phyloP scores from a whole-genome alignment of 129 eudicot genomes.

The Tanacetum coccineum region DNA sequence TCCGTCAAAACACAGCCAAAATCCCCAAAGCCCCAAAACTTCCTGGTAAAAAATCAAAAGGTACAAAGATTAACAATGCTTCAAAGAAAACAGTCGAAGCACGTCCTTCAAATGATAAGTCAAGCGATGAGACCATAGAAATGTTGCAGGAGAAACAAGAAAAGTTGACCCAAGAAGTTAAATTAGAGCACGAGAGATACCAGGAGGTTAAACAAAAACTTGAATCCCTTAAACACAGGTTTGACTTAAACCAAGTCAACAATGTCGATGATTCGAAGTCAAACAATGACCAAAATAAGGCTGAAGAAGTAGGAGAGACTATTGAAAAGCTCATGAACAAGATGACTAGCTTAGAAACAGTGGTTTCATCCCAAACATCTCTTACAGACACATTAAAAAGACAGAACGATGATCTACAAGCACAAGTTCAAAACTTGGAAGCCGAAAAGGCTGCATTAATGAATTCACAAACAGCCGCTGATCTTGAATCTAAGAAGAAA shows the following conservation, averaged over 20 bases:
- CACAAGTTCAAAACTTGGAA: constrained; percentile 58
- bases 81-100: constrained; percentile 31
- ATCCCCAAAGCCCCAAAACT: constrained; percentile 57
- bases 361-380: constrained; percentile 64
- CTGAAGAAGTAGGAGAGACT: constrained; percentile 54
- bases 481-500: constrained; percentile 15
- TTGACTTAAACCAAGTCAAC: constrained; percentile 21
- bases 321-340: constrained; percentile 72
- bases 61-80: constrained; percentile 31
- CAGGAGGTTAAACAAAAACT: constrained; percentile 47
- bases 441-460: constrained; percentile 52
- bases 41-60: constrained; percentile 41
- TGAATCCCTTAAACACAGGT: constrained; percentile 43
- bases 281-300: constrained; percentile 25
- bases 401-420: constrained; percentile 57
- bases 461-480: constrained; percentile 18
- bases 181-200: constrained; percentile 41
- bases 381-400: constrained; percentile 54
- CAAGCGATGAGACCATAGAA: constrained; percentile 70
- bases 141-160: constrained; percentile 58
- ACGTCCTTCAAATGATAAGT: constrained; percentile 22
- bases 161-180: constrained; percentile 37
- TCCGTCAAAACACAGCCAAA: constrained; percentile 29
- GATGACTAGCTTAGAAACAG: constrained; percentile 57
- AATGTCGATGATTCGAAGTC: constrained; percentile 13